A percentile compares a stretch with the other conserved stretches of the same genome.
These are phyloP conservation scores for Massariosphaeria phaeospora DNA, from an alignment of 495 filamentous ascomycete species.

Conservation along the genomic window DNA sequence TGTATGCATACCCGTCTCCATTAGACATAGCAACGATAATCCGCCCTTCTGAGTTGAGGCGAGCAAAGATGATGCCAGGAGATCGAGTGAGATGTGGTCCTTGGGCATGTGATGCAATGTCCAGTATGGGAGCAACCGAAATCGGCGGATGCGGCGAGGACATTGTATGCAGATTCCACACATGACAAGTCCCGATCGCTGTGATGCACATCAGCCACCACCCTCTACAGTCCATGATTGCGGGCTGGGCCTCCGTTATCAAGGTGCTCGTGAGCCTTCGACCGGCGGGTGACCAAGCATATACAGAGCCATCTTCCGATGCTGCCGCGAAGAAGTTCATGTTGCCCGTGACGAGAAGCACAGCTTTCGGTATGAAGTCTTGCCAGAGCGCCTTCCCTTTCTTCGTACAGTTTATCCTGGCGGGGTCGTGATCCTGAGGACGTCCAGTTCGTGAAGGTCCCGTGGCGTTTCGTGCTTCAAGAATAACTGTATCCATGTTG, in stretches of 20 bases:
- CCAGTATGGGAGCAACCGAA: slow-evolving; percentile 82
- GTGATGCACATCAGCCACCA: slow-evolving; percentile 87
- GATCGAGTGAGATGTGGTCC: slow-evolving; percentile 64
- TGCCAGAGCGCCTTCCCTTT: slow-evolving; percentile 88
- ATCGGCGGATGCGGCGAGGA: slow-evolving; percentile 83
- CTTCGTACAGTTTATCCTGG: slow-evolving; percentile 72
- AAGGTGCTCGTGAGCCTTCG: slow-evolving; percentile 76
- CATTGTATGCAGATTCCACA: slow-evolving; percentile 88
- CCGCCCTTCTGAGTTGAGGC: slow-evolving; percentile 78
- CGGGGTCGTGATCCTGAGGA: slow-evolving; percentile 66
- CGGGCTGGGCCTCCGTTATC: slow-evolving; percentile 85
- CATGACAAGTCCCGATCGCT: slow-evolving; percentile 80
- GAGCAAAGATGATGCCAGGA: slow-evolving; percentile 81
- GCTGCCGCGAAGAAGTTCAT: slow-evolving; percentile 84
- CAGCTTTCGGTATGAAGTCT: slow-evolving; percentile 79
- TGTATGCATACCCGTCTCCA: slow-evolving; percentile 89
- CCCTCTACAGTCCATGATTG: slow-evolving; percentile 83
- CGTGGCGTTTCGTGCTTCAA: slow-evolving; percentile 70
- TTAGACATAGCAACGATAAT: slow-evolving; percentile 83
- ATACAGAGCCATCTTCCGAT: slow-evolving; percentile 89
- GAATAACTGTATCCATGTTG: slow-evolving; percentile 57
- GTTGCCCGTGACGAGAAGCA: slow-evolving; percentile 83
- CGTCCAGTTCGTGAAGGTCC: slow-evolving; percentile 53
- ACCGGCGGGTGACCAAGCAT: slow-evolving; percentile 93
- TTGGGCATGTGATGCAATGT: slow-evolving; percentile 69